A percentile compares a stretch with the other conserved stretches of the same genome.
Evolutionary conservation across 768 basidiomycete genomes (phyloP).

Genomic region (Fibroporia radiculosa): DNA sequence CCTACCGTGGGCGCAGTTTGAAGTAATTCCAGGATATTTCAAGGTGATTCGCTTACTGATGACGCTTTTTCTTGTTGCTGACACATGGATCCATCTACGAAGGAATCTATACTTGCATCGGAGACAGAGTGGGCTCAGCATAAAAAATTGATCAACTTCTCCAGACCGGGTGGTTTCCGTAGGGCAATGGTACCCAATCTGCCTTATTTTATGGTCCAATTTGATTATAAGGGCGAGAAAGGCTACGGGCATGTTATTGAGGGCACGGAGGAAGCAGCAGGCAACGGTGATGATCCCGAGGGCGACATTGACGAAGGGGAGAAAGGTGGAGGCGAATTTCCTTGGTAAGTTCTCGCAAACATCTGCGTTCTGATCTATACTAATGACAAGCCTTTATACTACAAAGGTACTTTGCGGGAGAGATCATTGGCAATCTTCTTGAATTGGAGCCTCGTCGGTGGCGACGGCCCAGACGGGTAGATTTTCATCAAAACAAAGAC

Average conservation of each 20-base stretch:
- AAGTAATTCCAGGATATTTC: constrained; percentile 89
- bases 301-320: constrained; percentile 75
- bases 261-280: constrained; percentile 62
- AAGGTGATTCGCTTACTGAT: constrained; percentile 40
- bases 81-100: neutral
- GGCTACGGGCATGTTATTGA: constrained; percentile 99
- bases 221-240: constrained; percentile 95
- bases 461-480: constrained; percentile 72
- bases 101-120: constrained; percentile 91
- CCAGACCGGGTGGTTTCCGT: constrained; percentile 88
- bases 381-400: neutral
- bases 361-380: neutral
- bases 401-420: constrained; percentile 83
- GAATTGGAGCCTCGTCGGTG: constrained; percentile 83
- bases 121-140: constrained; percentile 99
- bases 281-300: constrained; percentile 48
- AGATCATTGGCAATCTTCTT: constrained; percentile 89
- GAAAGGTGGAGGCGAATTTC: constrained; percentile 88
- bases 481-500: constrained; percentile 60
- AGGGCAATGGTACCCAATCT: constrained; percentile 93
- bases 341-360: constrained; percentile 42
- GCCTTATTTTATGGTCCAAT: constrained; percentile 99
- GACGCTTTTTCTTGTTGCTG: neutral
- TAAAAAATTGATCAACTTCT: constrained; percentile 94
- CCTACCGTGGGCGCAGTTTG: constrained; percentile 81